A percentile compares a stretch with the other conserved stretches of the same genome.
Evolutionary conservation across 2,329 filamentous ascomycete species (phyloP).

Genomic region (Chaetothyriales sp.): DNA sequence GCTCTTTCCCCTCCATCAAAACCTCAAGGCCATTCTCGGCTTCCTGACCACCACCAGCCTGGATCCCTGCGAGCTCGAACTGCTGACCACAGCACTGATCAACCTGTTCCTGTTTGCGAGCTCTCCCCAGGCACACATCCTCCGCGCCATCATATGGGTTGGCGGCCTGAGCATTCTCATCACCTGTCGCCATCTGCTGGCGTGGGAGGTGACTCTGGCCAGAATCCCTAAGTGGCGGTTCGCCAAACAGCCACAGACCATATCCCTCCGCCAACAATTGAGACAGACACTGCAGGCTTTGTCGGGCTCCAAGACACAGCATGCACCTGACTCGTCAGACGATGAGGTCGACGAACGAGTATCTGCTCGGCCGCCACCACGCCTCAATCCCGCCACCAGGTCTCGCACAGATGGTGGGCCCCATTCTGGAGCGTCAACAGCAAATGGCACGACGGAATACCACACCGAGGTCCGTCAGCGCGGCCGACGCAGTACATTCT

Average conservation of each 20-base stretch:
- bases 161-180: constrained; percentile 66
- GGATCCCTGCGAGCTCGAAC: constrained; percentile 69
- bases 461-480: not conserved
- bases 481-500: constrained; percentile 9
- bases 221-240: constrained; percentile 88
- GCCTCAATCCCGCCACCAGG: not conserved
- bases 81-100: constrained; percentile 69
- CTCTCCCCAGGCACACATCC: constrained; percentile 69
- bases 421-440: not conserved
- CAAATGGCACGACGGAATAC: not conserved
- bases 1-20: constrained; percentile 72
- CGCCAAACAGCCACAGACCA: constrained; percentile 22
- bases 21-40: constrained; percentile 56
- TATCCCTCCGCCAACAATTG: not conserved
- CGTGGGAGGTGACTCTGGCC: constrained; percentile 72
- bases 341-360: constrained; percentile 1
- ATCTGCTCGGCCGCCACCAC: not conserved
- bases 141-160: constrained; percentile 73
- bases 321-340: not conserved
- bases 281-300: not conserved
- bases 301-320: not conserved
- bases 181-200: constrained; percentile 56
- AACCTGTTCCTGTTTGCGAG: constrained; percentile 62
- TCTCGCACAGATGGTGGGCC: not conserved
- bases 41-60: constrained; percentile 80